These are phyloP conservation scores for Agastache rugosa DNA, from an alignment of 257 asterid species.

Conservation along the genomic window DNA sequence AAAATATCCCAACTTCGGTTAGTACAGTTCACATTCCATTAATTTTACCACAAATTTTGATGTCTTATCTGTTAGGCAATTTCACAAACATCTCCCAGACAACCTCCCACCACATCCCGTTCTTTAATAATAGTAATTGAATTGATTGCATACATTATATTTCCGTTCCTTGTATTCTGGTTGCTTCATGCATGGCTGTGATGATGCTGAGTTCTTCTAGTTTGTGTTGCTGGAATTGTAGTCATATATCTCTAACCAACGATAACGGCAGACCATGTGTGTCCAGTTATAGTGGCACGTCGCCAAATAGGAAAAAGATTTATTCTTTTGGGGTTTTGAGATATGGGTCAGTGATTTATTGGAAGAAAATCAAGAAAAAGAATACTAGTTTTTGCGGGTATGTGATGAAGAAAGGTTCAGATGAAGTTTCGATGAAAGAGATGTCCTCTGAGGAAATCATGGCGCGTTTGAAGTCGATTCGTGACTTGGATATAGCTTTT, in stretches of 20 bases:
- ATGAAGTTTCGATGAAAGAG: conserved; percentile 49
- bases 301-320: conserved; percentile 45
- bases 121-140: background rate
- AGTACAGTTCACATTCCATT: conserved; percentile 5
- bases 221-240: conserved; percentile 51
- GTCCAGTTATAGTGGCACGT: conserved; percentile 40
- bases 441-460: conserved; percentile 68
- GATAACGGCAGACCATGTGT: conserved; percentile 37
- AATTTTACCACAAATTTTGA: conserved; percentile 22
- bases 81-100: conserved; percentile 46
- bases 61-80: conserved; percentile 40
- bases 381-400: conserved; percentile 44
- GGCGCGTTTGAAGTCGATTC: conserved; percentile 61
- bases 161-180: background rate
- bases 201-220: conserved; percentile 55
- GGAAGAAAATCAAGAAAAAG: conserved; percentile 55
- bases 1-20: conserved; percentile 33
- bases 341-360: conserved; percentile 44
- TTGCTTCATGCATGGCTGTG: conserved; percentile 55
- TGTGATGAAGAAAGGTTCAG: no score
- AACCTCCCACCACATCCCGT: conserved; percentile 7
- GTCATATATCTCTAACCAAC: conserved; percentile 42
- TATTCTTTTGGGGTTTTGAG: conserved; percentile 42
- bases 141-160: conserved; percentile 22
- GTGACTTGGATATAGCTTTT: conserved; percentile 59